Evolutionary conservation across 1,284 basidiomycete species (phyloP).

Genomic region (Anthracocystis setariae): DNA sequence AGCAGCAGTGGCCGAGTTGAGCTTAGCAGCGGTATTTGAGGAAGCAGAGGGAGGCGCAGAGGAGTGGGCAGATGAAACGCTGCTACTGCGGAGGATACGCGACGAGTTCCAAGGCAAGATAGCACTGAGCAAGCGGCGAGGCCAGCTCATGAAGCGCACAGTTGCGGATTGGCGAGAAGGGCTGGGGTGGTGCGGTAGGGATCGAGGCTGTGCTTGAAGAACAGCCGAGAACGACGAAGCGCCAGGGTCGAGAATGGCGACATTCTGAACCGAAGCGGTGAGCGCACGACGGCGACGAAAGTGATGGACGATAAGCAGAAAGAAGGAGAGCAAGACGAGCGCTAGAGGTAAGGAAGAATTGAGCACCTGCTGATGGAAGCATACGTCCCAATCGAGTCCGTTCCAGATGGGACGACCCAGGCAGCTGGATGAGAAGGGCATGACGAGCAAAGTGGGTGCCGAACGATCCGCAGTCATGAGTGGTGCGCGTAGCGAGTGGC

Average conservation of each 20-base stretch:
- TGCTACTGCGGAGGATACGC: conserved; percentile 34
- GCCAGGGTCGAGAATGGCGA: conserved; percentile 53
- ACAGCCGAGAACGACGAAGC: conserved; percentile 46
- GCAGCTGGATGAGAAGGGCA: conserved; percentile 22
- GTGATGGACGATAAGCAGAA: conserved; percentile 36
- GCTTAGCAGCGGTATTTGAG: conserved; percentile 12
- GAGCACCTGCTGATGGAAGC: conserved; percentile 46
- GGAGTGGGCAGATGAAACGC: conserved; percentile 20
- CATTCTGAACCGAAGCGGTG: conserved; percentile 36
- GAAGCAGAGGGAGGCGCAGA: conserved; percentile 12
- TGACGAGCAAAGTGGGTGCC: background rate
- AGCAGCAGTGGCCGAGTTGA: conserved; percentile 11
- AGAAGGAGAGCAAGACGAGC: conserved; percentile 34
- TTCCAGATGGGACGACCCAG: conserved; percentile 38
- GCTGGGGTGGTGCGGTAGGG: conserved; percentile 5
- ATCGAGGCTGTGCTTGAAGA: conserved; percentile 8
- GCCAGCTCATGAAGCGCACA: conserved; percentile 5
- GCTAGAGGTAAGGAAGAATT: conserved; percentile 43
- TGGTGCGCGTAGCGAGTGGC: too few species aligned
- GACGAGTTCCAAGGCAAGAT: conserved; percentile 56
- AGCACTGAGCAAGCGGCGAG: conserved; percentile 28
- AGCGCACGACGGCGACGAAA: conserved; percentile 30
- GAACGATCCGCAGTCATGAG: background rate
- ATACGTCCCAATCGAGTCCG: conserved; percentile 45
- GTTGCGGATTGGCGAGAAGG: conserved; percentile 2